Conservation (phyloP, 2,329 filamentous ascomycete genomes). For the Aspergillus neoniger region DNA sequence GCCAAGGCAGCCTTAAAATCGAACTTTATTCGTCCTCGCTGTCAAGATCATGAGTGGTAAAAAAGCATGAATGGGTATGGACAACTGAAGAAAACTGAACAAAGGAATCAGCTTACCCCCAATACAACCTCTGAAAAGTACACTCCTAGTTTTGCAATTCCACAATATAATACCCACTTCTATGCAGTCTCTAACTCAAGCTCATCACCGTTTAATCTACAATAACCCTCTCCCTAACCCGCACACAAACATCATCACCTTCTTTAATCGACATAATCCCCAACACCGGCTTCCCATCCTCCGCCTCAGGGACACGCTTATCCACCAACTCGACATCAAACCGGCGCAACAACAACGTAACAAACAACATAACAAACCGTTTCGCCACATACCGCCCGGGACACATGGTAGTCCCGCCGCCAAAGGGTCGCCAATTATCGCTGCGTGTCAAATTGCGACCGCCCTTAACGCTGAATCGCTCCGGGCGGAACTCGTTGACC, state of each 20-base stretch:
- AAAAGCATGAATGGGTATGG: too few species aligned
- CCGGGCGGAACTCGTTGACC: background rate
- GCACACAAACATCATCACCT: background rate
- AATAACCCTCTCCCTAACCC: background rate
- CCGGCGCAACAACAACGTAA: background rate
- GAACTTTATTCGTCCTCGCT: too few species aligned
- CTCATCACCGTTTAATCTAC: too few species aligned
- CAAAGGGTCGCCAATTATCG: background rate
- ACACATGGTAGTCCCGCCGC: background rate
- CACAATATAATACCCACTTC: too few species aligned
- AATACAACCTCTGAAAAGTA: too few species aligned
- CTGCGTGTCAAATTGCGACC: background rate
- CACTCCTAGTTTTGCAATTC: too few species aligned
- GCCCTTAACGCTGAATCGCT: background rate
- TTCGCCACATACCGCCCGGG: background rate
- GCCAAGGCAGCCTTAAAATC: too few species aligned
- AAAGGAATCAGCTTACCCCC: too few species aligned
- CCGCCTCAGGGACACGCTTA: constrained; percentile 11
- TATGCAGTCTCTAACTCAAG: too few species aligned
- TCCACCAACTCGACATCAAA: constrained; percentile 15
- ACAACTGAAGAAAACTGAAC: too few species aligned
- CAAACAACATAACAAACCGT: constrained; percentile 7
- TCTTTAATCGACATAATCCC: constrained; percentile 3
- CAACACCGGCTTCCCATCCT: constrained; percentile 17
- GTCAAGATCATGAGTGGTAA: too few species aligned